Conservation (phyloP, 192 early-diverging fungal genomes). For the Funneliformis mosseae region DNA sequence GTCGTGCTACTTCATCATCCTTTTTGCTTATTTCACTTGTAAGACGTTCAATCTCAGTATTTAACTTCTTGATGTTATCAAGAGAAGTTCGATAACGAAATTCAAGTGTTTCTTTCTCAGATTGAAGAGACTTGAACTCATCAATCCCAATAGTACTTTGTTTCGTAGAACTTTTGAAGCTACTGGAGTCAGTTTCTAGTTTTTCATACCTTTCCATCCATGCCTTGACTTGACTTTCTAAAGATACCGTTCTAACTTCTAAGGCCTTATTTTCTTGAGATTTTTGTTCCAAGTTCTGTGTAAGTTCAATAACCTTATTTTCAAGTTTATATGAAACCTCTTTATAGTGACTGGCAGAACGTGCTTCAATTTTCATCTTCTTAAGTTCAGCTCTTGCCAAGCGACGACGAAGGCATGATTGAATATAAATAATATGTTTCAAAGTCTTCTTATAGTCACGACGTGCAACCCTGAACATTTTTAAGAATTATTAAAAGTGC, state of each 20-base stretch:
- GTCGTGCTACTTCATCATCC: slow-evolving; percentile 68
- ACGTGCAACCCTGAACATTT: slow-evolving; percentile 48
- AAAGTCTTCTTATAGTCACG: slow-evolving; percentile 57
- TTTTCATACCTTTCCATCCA: slow-evolving; percentile 78
- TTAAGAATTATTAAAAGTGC: background rate
- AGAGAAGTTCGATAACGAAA: slow-evolving; percentile 62
- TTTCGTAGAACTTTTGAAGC: slow-evolving; percentile 49
- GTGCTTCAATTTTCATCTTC: slow-evolving; percentile 77
- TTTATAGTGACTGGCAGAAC: slow-evolving; percentile 91
- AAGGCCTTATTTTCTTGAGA: slow-evolving; percentile 71
- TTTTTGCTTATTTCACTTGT: slow-evolving; percentile 53
- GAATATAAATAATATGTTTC: slow-evolving; percentile 70
- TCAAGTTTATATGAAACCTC: slow-evolving; percentile 93
- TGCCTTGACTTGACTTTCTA: slow-evolving; percentile 64
- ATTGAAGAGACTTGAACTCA: slow-evolving; percentile 58
- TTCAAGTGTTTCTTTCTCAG: slow-evolving; percentile 58
- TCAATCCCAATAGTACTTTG: slow-evolving; percentile 63
- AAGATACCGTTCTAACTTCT: slow-evolving; percentile 55
- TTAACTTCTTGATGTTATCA: slow-evolving; percentile 62
- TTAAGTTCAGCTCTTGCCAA: slow-evolving; percentile 71
- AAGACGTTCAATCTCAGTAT: slow-evolving; percentile 64
- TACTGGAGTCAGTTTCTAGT: slow-evolving; percentile 60
- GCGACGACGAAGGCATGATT: slow-evolving; percentile 79
- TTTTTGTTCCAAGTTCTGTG: slow-evolving; percentile 68
- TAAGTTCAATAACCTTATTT: slow-evolving; percentile 94